Evolutionary conservation across 768 basidiomycete genomes (phyloP).

Genomic region (Pleurotus sapidus): DNA sequence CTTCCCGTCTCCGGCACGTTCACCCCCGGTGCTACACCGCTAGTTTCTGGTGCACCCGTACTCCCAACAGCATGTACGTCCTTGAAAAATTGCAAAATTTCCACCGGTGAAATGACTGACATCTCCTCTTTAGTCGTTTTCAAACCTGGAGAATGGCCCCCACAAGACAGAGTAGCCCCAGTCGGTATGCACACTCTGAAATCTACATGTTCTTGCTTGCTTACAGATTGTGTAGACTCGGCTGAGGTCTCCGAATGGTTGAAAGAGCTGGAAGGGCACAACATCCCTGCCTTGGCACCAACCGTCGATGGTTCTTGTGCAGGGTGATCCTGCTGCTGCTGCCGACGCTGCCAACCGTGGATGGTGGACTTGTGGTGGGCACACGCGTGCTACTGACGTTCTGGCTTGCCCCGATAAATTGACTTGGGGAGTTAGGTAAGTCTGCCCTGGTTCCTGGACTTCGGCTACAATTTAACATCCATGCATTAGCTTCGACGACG

Average conservation of each 20-base stretch:
- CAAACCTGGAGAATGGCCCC: slow-evolving; percentile 53
- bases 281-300: slow-evolving; percentile 64
- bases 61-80: slow-evolving; percentile 61
- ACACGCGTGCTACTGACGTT: slow-evolving; percentile 60
- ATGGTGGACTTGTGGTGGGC: slow-evolving; percentile 91
- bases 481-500: slow-evolving; percentile 70
- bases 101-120: too few species aligned
- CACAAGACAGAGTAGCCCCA: slow-evolving; percentile 55
- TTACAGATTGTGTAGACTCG: slow-evolving; percentile 34
- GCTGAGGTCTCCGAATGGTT: slow-evolving; percentile 71
- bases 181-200: slow-evolving; percentile 41
- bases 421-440: slow-evolving; percentile 73
- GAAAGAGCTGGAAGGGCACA: slow-evolving; percentile 66
- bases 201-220: background rate
- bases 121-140: slow-evolving; percentile 37
- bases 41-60: slow-evolving; percentile 60
- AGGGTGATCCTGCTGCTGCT: slow-evolving; percentile 52
- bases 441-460: background rate
- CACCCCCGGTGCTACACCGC: slow-evolving; percentile 56
- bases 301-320: slow-evolving; percentile 71
- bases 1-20: slow-evolving; percentile 51
- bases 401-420: slow-evolving; percentile 62
- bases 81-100: too few species aligned
- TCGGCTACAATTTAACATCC: slow-evolving; percentile 1
- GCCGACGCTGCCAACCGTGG: slow-evolving; percentile 60